These are phyloP conservation scores for Paracamarosporium sp. DNA, from an alignment of 2,329 filamentous ascomycete species.

Conservation along the genomic window DNA sequence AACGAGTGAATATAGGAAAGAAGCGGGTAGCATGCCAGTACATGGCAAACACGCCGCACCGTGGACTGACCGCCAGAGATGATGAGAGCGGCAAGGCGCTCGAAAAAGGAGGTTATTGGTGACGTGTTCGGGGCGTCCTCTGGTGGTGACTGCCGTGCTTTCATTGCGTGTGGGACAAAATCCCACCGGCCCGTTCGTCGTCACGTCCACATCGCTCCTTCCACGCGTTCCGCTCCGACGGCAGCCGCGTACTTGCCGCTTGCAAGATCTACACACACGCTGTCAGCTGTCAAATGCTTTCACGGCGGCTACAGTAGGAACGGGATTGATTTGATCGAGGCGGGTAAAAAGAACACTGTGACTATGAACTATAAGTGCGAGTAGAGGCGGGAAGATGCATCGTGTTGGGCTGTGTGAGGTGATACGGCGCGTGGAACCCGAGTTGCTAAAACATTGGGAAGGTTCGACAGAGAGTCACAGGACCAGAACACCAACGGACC, in stretches of 20 bases:
- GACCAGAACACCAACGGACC: too few relatives aligned
- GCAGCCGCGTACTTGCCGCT: background rate
- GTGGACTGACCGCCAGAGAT: conserved; percentile 1
- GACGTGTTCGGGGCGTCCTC: conserved; percentile 5
- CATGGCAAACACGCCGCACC: background rate
- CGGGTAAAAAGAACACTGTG: background rate
- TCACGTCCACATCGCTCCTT: background rate
- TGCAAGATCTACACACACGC: background rate
- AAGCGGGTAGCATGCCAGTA: background rate
- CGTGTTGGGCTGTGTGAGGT: background rate
- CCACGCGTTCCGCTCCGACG: conserved; percentile 6
- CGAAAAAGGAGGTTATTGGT: background rate
- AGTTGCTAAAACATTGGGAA: background rate
- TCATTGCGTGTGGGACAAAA: background rate
- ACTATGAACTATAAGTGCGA: background rate
- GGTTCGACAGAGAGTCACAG: background rate
- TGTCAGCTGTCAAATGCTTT: background rate
- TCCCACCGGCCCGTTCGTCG: background rate
- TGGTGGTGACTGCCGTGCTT: conserved; percentile 1
- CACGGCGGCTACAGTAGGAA: background rate
- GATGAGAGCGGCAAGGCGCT: conserved; percentile 1
- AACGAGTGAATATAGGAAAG: background rate
- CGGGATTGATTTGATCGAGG: background rate
- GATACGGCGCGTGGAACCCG: conserved; percentile 1
- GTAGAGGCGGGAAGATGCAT: background rate